These are phyloP conservation scores for Sechiopsis laciniata DNA, from an alignment of 306 rosid species.

Conservation along the genomic window DNA sequence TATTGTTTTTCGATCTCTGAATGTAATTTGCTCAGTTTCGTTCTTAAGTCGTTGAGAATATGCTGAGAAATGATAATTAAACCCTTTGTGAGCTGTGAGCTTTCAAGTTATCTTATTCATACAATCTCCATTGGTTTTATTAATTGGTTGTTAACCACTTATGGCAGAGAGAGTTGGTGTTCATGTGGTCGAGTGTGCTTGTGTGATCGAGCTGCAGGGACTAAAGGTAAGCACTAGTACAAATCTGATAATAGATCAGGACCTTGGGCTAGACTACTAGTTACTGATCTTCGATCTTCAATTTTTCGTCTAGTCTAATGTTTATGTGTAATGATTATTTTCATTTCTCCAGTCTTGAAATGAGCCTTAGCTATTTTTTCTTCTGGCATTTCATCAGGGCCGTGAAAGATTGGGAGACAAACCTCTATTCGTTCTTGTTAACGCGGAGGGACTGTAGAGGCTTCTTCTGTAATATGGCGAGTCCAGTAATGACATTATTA, in stretches of 20 bases:
- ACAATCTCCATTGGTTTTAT: not conserved
- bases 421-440: constrained; percentile 65
- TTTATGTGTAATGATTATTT: not conserved
- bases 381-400: constrained; percentile 55
- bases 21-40: not conserved
- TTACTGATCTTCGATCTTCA: not conserved
- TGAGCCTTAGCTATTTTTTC: not conserved
- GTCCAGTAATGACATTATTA: constrained; percentile 12
- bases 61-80: constrained; percentile 8
- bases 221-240: constrained; percentile 48
- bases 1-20: not conserved
- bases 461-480: constrained; percentile 14
- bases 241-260: not conserved
- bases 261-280: not conserved
- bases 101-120: not conserved
- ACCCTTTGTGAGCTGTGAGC: too few species aligned
- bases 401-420: constrained; percentile 61
- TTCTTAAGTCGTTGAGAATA: not conserved
- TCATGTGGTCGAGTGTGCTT: constrained; percentile 82
- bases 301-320: not conserved
- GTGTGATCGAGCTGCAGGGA: constrained; percentile 80
- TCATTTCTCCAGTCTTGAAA: not conserved
- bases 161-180: constrained; percentile 82
- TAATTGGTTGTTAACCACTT: not conserved
- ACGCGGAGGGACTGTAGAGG: constrained; percentile 38